Evolutionary conservation across 257 asterid species (phyloP).

Genomic region (Cruciata laevipes): DNA sequence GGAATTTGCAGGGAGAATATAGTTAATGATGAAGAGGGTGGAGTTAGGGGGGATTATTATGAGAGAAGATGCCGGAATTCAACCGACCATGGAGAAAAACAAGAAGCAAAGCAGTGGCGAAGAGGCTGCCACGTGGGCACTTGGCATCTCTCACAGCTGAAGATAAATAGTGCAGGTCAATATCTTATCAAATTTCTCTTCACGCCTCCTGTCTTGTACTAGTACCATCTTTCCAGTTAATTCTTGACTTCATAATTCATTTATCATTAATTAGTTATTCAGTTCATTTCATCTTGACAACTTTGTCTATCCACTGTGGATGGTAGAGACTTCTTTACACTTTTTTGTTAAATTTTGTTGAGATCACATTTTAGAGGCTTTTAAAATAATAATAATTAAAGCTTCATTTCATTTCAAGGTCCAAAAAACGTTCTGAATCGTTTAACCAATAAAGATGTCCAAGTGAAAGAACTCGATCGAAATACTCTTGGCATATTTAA

Average conservation of each 20-base stretch:
- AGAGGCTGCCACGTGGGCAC: slow-evolving; percentile 45
- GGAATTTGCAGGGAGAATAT: slow-evolving; percentile 23
- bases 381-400: too few relatives aligned
- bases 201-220: slow-evolving; percentile 20
- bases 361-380: too few relatives aligned
- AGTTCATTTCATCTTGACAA: too few relatives aligned
- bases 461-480: too few relatives aligned
- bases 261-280: too few relatives aligned
- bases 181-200: slow-evolving; percentile 29
- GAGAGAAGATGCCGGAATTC: slow-evolving; percentile 46
- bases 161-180: slow-evolving; percentile 22
- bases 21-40: slow-evolving; percentile 19
- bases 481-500: too few relatives aligned
- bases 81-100: slow-evolving; percentile 38
- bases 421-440: too few relatives aligned
- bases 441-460: too few relatives aligned
- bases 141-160: slow-evolving; percentile 17
- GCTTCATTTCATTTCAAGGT: too few relatives aligned
- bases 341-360: too few relatives aligned
- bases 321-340: too few relatives aligned
- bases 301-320: too few relatives aligned
- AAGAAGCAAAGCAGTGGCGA: slow-evolving; percentile 41
- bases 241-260: background rate
- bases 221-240: background rate
- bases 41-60: slow-evolving; percentile 18